phyloP scores from a whole-genome alignment of 179 eudicot species.

The Vitellaria paradoxa region DNA sequence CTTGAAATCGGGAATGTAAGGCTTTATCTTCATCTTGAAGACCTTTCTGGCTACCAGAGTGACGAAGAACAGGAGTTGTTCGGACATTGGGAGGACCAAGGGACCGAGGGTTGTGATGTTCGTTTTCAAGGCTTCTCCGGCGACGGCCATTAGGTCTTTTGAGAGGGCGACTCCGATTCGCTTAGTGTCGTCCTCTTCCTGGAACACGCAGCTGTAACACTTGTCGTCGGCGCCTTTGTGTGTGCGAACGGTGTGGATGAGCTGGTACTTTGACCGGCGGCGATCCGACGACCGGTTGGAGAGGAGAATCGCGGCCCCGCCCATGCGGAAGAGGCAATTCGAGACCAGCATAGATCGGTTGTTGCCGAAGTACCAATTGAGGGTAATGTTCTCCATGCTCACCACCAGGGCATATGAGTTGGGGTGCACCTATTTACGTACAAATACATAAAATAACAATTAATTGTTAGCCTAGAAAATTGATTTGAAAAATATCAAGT shows the following conservation, averaged over 20 bases:
- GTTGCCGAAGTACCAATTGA: constrained; percentile 52
- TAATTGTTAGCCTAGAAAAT: background rate
- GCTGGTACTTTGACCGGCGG: constrained; percentile 43
- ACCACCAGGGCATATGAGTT: constrained; percentile 43
- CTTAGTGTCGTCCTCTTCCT: constrained; percentile 33
- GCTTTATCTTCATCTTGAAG: constrained; percentile 40
- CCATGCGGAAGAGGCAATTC: constrained; percentile 55
- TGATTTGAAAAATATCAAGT: too few species aligned
- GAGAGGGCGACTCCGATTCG: constrained; percentile 38
- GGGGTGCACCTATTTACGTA: constrained; percentile 29
- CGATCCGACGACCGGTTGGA: constrained; percentile 43
- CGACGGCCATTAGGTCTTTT: constrained; percentile 44
- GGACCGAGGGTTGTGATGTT: constrained; percentile 50
- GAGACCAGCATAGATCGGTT: constrained; percentile 46
- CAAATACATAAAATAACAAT: too few species aligned
- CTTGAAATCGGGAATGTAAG: constrained; percentile 52
- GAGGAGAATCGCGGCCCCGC: constrained; percentile 50
- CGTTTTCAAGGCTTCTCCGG: constrained; percentile 44
- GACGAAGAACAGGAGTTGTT: constrained; percentile 34
- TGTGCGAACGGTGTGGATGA: constrained; percentile 48
- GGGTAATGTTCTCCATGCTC: constrained; percentile 45
- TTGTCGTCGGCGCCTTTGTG: constrained; percentile 49
- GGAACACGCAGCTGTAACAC: constrained; percentile 43
- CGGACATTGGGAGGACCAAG: constrained; percentile 48
- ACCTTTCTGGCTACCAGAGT: constrained; percentile 33